phyloP scores from a whole-genome alignment of 75 land plant genomes.

The Pinus albicaulis region DNA sequence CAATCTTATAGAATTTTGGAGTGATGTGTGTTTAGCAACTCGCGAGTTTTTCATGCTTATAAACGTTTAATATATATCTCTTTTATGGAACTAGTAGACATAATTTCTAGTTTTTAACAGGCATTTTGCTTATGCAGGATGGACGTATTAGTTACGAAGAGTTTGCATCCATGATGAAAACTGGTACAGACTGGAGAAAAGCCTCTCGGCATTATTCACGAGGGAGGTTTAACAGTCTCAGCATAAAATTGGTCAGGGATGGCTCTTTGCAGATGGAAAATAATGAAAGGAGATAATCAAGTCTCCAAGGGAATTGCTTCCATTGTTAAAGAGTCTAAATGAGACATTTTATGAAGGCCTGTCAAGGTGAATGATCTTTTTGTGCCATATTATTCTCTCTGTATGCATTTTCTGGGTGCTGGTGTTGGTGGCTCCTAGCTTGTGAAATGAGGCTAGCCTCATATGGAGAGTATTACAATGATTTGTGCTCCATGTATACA shows the following conservation, averaged over 20 bases:
- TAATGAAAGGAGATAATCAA: neutral
- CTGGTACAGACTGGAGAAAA: conserved; percentile 77
- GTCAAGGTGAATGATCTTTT: neutral
- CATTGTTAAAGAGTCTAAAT: neutral
- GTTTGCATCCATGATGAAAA: conserved; percentile 72
- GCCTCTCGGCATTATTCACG: conserved; percentile 67
- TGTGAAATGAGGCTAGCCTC: neutral
- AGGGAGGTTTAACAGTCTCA: conserved; percentile 58
- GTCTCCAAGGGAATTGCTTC: neutral
- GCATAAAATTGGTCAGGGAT: conserved; percentile 53
- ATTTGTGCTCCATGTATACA: neutral
- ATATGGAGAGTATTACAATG: neutral
- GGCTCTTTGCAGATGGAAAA: conserved; percentile 35
- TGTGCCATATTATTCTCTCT: conserved; percentile 1
- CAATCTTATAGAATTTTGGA: neutral
- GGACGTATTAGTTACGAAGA: conserved; percentile 73
- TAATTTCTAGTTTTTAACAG: neutral
- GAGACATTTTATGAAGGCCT: conserved; percentile 1
- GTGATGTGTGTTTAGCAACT: neutral
- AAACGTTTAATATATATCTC: neutral
- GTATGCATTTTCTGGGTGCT: neutral
- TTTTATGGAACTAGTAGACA: neutral
- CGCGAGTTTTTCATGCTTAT: neutral
- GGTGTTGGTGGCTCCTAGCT: neutral
- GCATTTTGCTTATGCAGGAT: conserved; percentile 29